A percentile compares a stretch with the other conserved stretches of the same genome.
phyloP scores from a whole-genome alignment of 2,329 filamentous ascomycete species.

The Aspergillus sp. region DNA sequence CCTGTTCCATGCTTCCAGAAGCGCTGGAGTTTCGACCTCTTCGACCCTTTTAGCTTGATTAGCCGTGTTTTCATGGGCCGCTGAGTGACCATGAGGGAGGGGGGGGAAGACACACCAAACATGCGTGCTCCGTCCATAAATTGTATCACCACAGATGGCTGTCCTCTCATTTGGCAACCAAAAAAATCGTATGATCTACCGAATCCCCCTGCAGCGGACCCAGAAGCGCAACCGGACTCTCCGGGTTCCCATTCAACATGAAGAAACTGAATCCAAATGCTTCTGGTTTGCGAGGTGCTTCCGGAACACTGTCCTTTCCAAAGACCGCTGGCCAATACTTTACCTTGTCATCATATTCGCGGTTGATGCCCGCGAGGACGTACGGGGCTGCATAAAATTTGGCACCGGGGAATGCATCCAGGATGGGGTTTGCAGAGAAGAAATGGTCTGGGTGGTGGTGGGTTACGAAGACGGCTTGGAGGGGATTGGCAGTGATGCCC shows the following conservation, averaged over 20 bases:
- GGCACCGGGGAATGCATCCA: slow-evolving; percentile 19
- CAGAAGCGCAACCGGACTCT: slow-evolving; percentile 18
- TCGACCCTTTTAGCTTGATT: slow-evolving; percentile 16
- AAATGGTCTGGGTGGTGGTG: slow-evolving; percentile 31
- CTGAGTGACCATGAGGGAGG: too few relatives aligned
- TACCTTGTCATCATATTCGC: slow-evolving; percentile 28
- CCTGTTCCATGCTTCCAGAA: slow-evolving; percentile 18
- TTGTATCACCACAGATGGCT: slow-evolving; percentile 21
- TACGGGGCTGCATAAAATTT: slow-evolving; percentile 17
- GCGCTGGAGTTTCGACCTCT: slow-evolving; percentile 20
- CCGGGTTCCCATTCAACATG: slow-evolving; percentile 16
- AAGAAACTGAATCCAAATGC: slow-evolving; percentile 22
- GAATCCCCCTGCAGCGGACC: slow-evolving; percentile 26
- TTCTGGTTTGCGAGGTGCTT: slow-evolving; percentile 18
- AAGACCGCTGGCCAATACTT: slow-evolving; percentile 23
- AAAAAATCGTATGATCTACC: slow-evolving; percentile 24
- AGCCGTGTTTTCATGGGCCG: neutral
- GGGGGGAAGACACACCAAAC: slow-evolving; percentile 14
- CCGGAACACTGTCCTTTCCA: slow-evolving; percentile 21
- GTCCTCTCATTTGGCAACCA: slow-evolving; percentile 21
- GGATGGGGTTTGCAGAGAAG: slow-evolving; percentile 23
- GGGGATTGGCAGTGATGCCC: slow-evolving; percentile 12
- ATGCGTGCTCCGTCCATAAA: slow-evolving; percentile 26
- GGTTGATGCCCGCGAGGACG: slow-evolving; percentile 25
- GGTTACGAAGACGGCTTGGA: slow-evolving; percentile 26